These are phyloP conservation scores for Amylostereum areolatum DNA, from an alignment of 1,284 basidiomycete species.

Conservation along the genomic window DNA sequence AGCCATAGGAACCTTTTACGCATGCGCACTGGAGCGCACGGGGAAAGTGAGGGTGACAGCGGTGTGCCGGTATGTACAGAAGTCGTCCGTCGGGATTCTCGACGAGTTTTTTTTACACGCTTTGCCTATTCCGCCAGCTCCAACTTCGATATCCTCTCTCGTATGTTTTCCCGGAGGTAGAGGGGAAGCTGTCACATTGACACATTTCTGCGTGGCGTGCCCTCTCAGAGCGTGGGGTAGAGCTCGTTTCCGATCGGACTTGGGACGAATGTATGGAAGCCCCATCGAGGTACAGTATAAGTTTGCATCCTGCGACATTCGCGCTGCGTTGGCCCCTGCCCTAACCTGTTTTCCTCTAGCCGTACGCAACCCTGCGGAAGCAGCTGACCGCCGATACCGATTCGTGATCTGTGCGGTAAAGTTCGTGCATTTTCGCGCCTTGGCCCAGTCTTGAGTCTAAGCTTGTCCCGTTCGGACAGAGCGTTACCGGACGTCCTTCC, in stretches of 20 bases:
- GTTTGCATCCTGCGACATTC: too few relatives aligned
- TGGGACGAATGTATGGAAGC: conserved; percentile 24
- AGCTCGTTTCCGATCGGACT: conserved; percentile 25
- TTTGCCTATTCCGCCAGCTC: conserved; percentile 16
- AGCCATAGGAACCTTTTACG: conserved; percentile 18
- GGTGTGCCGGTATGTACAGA: conserved; percentile 13
- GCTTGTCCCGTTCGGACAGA: conserved; percentile 6
- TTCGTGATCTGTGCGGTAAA: conserved; percentile 29
- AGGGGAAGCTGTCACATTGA: neutral
- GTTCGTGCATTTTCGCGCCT: conserved; percentile 6
- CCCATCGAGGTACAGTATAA: conserved; percentile 22
- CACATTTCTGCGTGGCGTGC: neutral
- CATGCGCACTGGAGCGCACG: conserved; percentile 15
- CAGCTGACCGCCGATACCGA: conserved; percentile 26
- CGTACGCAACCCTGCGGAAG: conserved; percentile 24
- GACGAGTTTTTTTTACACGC: neutral
- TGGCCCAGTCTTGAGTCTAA: neutral
- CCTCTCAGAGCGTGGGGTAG: conserved; percentile 24
- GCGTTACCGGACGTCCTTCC: conserved; percentile 25
- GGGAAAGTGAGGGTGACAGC: conserved; percentile 18
- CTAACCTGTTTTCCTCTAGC: conserved; percentile 15
- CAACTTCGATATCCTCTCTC: conserved; percentile 22
- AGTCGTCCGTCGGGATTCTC: neutral
- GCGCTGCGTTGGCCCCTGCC: too few relatives aligned
- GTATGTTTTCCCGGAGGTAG: conserved; percentile 12